phyloP scores from a whole-genome alignment of 306 rosid genomes.

The Myrica gale region DNA sequence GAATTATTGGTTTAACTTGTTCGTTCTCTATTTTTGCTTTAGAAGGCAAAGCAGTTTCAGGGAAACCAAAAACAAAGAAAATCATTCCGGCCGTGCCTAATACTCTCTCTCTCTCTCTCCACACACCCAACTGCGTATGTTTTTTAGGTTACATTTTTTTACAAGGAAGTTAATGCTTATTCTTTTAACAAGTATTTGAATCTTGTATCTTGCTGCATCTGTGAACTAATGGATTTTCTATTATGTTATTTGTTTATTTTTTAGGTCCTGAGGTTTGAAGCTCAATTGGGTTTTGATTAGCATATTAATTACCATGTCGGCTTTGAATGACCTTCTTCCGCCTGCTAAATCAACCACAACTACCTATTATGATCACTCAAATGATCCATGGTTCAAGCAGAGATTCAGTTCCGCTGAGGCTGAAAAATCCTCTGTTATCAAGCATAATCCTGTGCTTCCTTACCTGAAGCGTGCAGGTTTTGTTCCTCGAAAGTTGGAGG shows the following conservation, averaged over 20 bases:
- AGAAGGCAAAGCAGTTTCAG: background rate
- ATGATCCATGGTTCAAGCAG: conserved; percentile 92
- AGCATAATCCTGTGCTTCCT: conserved; percentile 61
- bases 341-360: conserved; percentile 54
- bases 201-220: background rate
- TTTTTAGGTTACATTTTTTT: background rate
- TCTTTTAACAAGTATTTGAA: background rate
- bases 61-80: background rate
- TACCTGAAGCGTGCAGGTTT: conserved; percentile 75
- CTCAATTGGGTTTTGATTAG: background rate
- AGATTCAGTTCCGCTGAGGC: conserved; percentile 61
- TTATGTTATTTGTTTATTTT: background rate
- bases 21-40: too few relatives aligned
- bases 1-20: background rate
- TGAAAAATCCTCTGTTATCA: conserved; percentile 44
- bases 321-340: conserved; percentile 76
- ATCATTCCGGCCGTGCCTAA: background rate
- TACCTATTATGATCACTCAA: conserved; percentile 67
- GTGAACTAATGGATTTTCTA: background rate
- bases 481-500: conserved; percentile 75
- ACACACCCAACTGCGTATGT: too few relatives aligned
- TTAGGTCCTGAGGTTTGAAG: background rate
- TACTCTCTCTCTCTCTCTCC: too few relatives aligned
- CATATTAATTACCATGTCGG: conserved; percentile 45
- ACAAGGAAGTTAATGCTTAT: background rate